Evolutionary conservation across 2,329 filamentous ascomycete genomes (phyloP), one percentile per base, ranked within the genome.

Genomic region (Ophiocordyceps camponoti-saundersi): DNA sequence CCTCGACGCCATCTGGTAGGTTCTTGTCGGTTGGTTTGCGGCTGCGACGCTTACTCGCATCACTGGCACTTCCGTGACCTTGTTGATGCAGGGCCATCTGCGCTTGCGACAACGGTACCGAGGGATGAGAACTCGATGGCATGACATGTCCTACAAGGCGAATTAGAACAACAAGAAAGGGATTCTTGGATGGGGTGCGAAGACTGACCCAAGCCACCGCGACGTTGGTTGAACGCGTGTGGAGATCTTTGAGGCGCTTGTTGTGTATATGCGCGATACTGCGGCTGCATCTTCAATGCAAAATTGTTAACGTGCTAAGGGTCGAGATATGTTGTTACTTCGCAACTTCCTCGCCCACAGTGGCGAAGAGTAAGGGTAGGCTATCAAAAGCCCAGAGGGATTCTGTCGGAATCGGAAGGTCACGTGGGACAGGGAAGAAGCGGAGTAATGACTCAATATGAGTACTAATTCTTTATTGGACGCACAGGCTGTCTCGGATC

Each of bases 11-110:
- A 53, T 96, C 89, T 39, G 92, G 89, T 23, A 98, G 79, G 56
- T 87, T 92, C 72, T 87, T 94, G 65, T 98, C 92, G 49, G 88
- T 95, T 1, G 92, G 92, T 65, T 90, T 93, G 59, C 81, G 80
- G 59, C 85, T 87, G 55, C 86, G 80, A 50, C 88, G 79, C 63
- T 89, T 87, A 43, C 83, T 80, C 52, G 78, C 71, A 60, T 85
- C 81, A 53, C 71, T 73, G 42, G 77, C 76, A 53, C 65, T 69
- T 22, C 67, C 68, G 49, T 71, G 67, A 36, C 66, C 63, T 50
- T 72, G 71, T 52, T 75, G 72, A 51, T 75, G 70, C 52, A 67
- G 64, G 30, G 61, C 63, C 49, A 73, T 64, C 55, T 77, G 72
- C n/a, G 70, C 68, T 52, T 71, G 71, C 44, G 71, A 75, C 50